Evolutionary conservation across 768 basidiomycete species (phyloP), one percentile per base, ranked within the genome.

Genomic region (Leccinum truebloodii): DNA sequence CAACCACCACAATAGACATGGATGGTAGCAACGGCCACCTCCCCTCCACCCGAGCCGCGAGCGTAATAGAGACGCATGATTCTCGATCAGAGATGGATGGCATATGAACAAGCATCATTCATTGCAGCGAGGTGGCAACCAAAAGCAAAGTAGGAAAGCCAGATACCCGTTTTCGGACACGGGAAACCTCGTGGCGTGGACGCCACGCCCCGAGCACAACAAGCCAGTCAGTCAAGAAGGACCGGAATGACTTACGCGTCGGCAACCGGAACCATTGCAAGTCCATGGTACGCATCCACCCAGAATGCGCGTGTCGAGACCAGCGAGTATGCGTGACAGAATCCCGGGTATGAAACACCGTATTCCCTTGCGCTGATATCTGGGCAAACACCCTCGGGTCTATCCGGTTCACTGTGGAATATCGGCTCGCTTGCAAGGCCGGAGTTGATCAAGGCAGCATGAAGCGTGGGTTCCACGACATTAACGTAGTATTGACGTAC

Each of bases 241-340:
- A 20, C 32, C 37, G 32, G 52, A 24, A 18, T 30, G 41, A 81
- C 87, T 73, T 69, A 92, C 89, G 82, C 82, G 75, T 95, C 94
- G 34, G 91, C 91, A 63, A 94, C 82, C 4, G 94, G 92, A 20
- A 93, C 90, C 82, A 96, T 89, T 1, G 89, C 82, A 18, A 95
- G 76, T 6, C 86, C 85, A 70, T 93, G 92, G 69, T 85, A 94
- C 7, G 83, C 80, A 72, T 95, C 94, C 61, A 94, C 84, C 60
- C 91, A 77, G 74, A 95, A 95, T 3, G 92, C 88, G 41, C 94
- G 81, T 4, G 92, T 89, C 3, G 87, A 89, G 54, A 95, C 90
- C 35, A 94, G 80, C 2, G 82, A 76, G 66, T 82, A 85, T 5
- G 74, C 73, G 30, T 65, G 73, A 35, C 71, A 74, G 41, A 73